These are phyloP conservation scores for Capsicum baccatum DNA, from an alignment of 257 asterid genomes.

Conservation along the genomic window DNA sequence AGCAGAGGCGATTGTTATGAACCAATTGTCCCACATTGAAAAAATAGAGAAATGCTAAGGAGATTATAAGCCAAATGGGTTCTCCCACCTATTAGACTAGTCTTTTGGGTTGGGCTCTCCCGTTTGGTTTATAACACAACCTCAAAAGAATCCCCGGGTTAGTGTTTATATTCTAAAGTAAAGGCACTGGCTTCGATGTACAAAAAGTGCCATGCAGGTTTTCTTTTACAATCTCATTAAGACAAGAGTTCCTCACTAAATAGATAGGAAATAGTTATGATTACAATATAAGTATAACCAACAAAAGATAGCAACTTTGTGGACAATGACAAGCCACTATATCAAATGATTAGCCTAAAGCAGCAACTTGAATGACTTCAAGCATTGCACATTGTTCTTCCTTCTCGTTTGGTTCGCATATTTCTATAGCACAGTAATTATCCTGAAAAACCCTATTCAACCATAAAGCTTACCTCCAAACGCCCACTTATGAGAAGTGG, in stretches of 20 bases:
- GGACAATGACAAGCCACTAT: too few species aligned
- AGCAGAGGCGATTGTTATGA: too few species aligned
- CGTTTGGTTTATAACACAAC: neutral
- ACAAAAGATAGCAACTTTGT: too few species aligned
- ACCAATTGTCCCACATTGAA: too few species aligned
- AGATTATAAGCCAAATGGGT: too few species aligned
- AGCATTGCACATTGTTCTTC: neutral
- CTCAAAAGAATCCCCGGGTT: neutral
- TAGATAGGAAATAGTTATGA: neutral
- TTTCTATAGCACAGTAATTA: neutral
- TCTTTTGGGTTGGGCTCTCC: too few species aligned
- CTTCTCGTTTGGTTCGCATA: neutral
- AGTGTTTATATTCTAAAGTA: neutral
- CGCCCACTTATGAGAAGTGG: conserved; percentile 97
- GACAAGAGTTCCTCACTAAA: neutral
- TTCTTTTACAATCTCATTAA: conserved; percentile 10
- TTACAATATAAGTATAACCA: neutral
- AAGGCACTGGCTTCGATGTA: neutral
- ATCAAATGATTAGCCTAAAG: neutral
- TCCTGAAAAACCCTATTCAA: conserved; percentile 2
- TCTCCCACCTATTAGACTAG: too few species aligned
- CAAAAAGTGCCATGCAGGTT: neutral
- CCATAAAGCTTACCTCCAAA: conserved; percentile 68
- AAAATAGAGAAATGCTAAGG: too few species aligned
- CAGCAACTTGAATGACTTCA: neutral